Percentiles rank a stretch among this genome's conserved stretches.
These are phyloP conservation scores for Diaporthe aspalathi DNA, from an alignment of 2,329 filamentous ascomycete species.

Conservation along the genomic window DNA sequence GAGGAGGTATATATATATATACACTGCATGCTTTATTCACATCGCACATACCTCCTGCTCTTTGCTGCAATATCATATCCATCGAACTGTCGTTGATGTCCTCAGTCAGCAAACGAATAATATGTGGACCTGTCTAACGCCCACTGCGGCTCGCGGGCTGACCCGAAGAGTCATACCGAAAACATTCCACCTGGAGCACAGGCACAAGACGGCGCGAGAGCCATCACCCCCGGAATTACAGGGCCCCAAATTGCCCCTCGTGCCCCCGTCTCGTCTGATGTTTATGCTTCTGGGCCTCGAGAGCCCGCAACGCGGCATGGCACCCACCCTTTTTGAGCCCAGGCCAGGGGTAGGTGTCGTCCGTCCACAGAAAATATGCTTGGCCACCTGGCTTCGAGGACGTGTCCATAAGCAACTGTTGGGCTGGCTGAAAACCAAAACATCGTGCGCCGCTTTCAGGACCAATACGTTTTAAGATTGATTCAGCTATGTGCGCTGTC, in stretches of 20 bases:
- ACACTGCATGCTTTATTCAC: neutral
- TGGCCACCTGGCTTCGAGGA: neutral
- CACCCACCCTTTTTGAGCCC: neutral
- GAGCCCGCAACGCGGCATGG: neutral
- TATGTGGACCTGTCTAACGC: neutral
- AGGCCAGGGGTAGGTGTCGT: neutral
- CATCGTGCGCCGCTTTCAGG: neutral
- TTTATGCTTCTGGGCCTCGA: neutral
- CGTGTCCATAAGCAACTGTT: neutral
- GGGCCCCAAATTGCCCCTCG: neutral
- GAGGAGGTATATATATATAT: no score
- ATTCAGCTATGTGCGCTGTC: constrained; percentile 28
- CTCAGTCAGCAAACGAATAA: neutral
- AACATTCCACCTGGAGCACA: neutral
- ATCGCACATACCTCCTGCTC: neutral
- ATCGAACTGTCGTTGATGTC: neutral
- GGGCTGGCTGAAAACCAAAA: neutral
- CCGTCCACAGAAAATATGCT: neutral
- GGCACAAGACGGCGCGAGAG: neutral
- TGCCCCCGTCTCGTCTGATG: constrained; percentile 6
- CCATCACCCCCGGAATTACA: neutral
- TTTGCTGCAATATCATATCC: neutral
- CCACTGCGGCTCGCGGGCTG: neutral
- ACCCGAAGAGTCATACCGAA: constrained; percentile 14
- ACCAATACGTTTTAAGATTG: constrained; percentile 25